Evolutionary conservation across 1,139 yeast species (phyloP), one percentile per base, ranked within the genome.

Genomic region (Kodamaea alishanica): DNA sequence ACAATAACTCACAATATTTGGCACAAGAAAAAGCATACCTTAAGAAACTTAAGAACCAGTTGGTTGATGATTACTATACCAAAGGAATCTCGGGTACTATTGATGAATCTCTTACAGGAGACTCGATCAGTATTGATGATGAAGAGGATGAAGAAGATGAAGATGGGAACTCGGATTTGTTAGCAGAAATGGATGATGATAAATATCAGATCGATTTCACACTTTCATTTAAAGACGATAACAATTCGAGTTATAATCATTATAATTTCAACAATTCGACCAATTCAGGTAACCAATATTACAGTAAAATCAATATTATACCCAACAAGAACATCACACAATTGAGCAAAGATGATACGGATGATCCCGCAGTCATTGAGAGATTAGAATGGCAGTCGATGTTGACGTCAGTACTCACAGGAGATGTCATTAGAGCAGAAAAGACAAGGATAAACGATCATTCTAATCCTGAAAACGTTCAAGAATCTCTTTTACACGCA

Each of bases 351-450:
- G 71, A 73, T 32, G 65, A 64, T 28, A 71, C 71, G 6, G 72
- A 76, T 39, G 86, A 83, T 49, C 84, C 86, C 2, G 74, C 76
- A 20, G 80, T 87, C 15, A 60, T 81, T 24, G 97, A 89, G 57
- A 70, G 98, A 35, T 70, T 90, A 24, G 97, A 90, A 63, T 92
- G 98, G 98, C 97, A 92, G 59, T 79, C 94, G 0, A 88, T 92
- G 96, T 70, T 92, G 34, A 77, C 87, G 3, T 77, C 92, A 4
- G 98, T 92, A 2, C 72, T 92, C 29, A 90, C 95, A 2, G 97
- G 98, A 47, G 98, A 92, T 57, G 96, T 92, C 35, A 89, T 92
- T 15, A 76, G 83, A 30, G 84, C 95, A 8, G 98, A 92, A 58
- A 92, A 90, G 63, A 83, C 94, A 3, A 84, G 90, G 54, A 72